These are phyloP conservation scores for Phaeodactylum tricornutum DNA, from an alignment of 108 stramenopile species.

Conservation along the genomic window DNA sequence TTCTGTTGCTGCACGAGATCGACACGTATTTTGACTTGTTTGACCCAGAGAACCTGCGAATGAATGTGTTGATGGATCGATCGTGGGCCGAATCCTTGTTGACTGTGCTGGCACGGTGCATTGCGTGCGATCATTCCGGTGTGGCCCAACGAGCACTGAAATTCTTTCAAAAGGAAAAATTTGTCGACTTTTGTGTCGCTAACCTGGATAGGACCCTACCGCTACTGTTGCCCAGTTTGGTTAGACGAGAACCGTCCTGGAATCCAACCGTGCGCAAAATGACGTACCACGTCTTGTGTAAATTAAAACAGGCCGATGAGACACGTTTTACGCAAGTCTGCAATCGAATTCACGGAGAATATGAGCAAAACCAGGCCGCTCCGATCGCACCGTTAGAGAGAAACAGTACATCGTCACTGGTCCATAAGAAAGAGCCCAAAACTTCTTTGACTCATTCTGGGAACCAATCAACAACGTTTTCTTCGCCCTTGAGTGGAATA, in stretches of 20 bases:
- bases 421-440: no score
- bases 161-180: conserved; percentile 48
- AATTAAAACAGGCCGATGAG: conserved; percentile 11
- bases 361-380: no score
- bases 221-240: no score
- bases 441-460: no score
- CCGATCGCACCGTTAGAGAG: no score
- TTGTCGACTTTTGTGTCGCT: conserved; percentile 32
- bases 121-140: conserved; percentile 73
- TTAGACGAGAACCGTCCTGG: conserved; percentile 51
- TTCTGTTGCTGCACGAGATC: conserved; percentile 71
- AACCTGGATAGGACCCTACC: no score
- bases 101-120: conserved; percentile 37
- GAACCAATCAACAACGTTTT: no score
- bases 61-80: conserved; percentile 1
- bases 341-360: no score
- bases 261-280: conserved; percentile 84
- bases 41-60: conserved; percentile 9
- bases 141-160: conserved; percentile 62
- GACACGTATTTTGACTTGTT: conserved; percentile 57
- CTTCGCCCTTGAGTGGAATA: no score
- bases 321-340: not conserved
- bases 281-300: conserved; percentile 50
- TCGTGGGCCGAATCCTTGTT: conserved; percentile 7
- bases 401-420: no score